Base-by-base conservation (phyloP, 2,329 filamentous ascomycete species). In the Annulohypoxylon truncatum region DNA sequence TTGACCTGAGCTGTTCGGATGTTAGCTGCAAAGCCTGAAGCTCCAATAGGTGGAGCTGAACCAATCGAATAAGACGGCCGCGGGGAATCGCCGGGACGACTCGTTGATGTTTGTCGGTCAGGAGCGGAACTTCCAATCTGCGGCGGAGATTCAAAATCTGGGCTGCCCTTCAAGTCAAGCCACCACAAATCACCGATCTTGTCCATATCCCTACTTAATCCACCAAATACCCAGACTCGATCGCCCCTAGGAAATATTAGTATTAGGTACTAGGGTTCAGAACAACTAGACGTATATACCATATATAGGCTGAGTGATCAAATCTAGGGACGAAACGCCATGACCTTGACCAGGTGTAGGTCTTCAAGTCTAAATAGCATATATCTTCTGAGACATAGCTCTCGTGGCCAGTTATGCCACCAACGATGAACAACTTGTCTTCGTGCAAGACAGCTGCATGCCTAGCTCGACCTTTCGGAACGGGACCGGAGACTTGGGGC, bases 281-380 rank as follows among this genome's bases (percentile, higher is more conserved):
- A 13, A n/a, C n/a, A 54, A 24, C 18, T 15, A 12, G 10, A 2
- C 20, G 9, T 20, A 72, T 73, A 46, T 66, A 79, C 90, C 94
- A 97, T 64, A 99, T 91, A 85, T 95, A 97, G 55, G 92, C 94
- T 13, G 93, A 94, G 77, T 99, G 96, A 74, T 99, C 96, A 76
- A 97, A 99, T 38, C 96, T 89, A 51, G 92, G 90, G 24, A 97
- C 94, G 77, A 99, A 99, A 66, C 91, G 92, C 96, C 96, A 99
- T 40, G 93, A 90, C 61, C 93, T 90, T 60, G 95, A 98, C 96
- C 96, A 99, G 0, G 94, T 97, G 85, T 93, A 97, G 1, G 96
- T 98, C 82, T 97, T 97, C 48, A 99, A 84, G 77, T 99, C 96
- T 51, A 99, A 87, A 76, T 97, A 99, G 82, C 94, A 97, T 53